Percentiles rank a stretch among this genome's conserved stretches.
Conservation (phyloP, 345 rosid species). For the Acer negundo region DNA sequence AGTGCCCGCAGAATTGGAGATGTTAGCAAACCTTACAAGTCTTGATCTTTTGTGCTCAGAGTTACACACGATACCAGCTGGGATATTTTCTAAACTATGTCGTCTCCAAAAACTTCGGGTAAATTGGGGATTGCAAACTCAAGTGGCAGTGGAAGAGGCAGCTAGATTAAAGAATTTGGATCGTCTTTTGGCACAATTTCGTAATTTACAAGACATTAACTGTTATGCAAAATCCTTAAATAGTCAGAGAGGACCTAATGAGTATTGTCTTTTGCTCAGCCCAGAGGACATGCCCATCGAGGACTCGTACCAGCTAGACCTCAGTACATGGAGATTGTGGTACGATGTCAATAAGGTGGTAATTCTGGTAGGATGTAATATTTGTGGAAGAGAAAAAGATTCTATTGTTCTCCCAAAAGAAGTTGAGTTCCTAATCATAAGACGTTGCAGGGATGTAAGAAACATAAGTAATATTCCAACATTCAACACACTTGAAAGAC, state of each 20-base stretch:
- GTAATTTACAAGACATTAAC: not conserved
- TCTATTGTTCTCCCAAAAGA: not conserved
- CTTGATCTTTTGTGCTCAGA: not conserved
- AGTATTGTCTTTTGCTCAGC: not conserved
- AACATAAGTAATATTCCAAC: too few relatives aligned
- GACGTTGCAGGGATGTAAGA: too few relatives aligned
- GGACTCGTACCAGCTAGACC: too few relatives aligned
- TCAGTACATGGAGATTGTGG: not conserved
- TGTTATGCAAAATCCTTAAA: not conserved
- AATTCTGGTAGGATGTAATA: not conserved
- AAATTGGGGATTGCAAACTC: not conserved
- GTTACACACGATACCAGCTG: conserved; percentile 1
- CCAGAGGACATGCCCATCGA: too few relatives aligned
- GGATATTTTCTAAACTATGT: conserved; percentile 8
- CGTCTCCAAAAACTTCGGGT: not conserved
- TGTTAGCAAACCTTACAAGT: conserved; percentile 15
- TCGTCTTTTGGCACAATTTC: not conserved
- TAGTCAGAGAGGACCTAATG: not conserved
- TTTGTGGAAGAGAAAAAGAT: not conserved
- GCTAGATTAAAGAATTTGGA: conserved; percentile 12
- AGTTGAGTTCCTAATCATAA: not conserved
- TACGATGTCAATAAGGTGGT: not conserved
- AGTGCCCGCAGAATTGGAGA: not conserved
- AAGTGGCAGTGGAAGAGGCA: conserved; percentile 7
- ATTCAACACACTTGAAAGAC: too few relatives aligned